These are phyloP conservation scores for Piromyces finnis DNA, from an alignment of 192 early-diverging fungal genomes.

Conservation along the genomic window DNA sequence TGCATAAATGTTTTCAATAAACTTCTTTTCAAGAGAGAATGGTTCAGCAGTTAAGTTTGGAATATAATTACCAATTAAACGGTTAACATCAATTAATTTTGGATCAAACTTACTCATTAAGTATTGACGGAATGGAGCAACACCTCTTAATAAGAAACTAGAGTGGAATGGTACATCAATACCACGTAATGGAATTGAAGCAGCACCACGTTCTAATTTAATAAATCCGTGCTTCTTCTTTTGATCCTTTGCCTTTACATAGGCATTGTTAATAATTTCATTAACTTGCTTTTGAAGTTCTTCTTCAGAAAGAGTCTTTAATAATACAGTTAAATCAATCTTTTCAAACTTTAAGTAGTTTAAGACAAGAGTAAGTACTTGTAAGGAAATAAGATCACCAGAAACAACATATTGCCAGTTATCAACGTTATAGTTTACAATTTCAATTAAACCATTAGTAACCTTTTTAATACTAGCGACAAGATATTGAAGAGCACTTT, in stretches of 20 bases:
- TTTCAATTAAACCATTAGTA: conserved; percentile 64
- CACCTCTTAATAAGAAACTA: conserved; percentile 75
- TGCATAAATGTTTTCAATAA: conserved; percentile 51
- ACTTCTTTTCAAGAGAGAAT: conserved; percentile 57
- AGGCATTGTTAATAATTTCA: conserved; percentile 52
- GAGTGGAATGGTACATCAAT: conserved; percentile 98
- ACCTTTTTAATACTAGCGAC: conserved; percentile 65
- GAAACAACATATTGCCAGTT: conserved; percentile 93
- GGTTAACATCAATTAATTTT: conserved; percentile 59
- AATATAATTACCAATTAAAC: conserved; percentile 74
- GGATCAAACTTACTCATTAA: conserved; percentile 69
- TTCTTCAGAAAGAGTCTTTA: conserved; percentile 64
- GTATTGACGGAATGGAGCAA: conserved; percentile 79
- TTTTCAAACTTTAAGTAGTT: conserved; percentile 75
- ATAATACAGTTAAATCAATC: conserved; percentile 70
- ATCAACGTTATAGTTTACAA: conserved; percentile 96
- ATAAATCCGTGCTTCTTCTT: conserved; percentile 36
- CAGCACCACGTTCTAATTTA: conserved; percentile 63
- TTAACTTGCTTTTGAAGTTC: conserved; percentile 66
- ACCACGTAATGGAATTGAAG: conserved; percentile 77
- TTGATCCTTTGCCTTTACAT: conserved; percentile 49
- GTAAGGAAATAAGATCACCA: conserved; percentile 64
- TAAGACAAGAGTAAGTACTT: conserved; percentile 60
- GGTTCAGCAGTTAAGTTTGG: conserved; percentile 86
- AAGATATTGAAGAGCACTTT: conserved; percentile 65